A percentile compares a stretch with the other conserved stretches of the same genome.
Evolutionary conservation across 2,329 filamentous ascomycete species (phyloP).

Genomic region (Alternaria triticimaculans): DNA sequence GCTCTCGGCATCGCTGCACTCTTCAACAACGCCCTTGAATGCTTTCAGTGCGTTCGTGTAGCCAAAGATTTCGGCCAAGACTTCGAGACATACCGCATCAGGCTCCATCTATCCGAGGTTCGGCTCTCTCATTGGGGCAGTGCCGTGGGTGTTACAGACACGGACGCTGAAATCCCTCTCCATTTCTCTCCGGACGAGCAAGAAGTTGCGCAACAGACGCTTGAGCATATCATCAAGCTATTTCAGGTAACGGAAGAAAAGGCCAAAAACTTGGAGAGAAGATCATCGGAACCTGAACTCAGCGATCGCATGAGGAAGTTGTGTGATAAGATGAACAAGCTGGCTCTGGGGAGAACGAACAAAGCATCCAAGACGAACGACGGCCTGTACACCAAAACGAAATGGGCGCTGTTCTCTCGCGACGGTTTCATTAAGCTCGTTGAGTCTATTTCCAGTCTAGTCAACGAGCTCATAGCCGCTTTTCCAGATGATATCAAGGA

Average conservation of each 20-base stretch:
- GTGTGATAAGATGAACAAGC: neutral
- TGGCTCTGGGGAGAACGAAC: neutral
- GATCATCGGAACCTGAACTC: neutral
- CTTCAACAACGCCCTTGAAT: conserved; percentile 31
- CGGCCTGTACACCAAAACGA: neutral
- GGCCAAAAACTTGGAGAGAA: neutral
- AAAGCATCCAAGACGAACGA: neutral
- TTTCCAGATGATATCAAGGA: neutral
- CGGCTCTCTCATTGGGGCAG: neutral
- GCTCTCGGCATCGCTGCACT: conserved; percentile 25
- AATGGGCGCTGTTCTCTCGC: neutral
- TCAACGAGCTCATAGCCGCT: neutral
- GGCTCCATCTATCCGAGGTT: neutral
- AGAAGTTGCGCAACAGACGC: neutral
- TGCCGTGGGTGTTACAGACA: neutral
- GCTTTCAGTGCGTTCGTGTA: conserved; percentile 30
- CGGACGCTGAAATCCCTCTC: neutral
- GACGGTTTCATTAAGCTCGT: neutral
- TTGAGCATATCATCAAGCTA: neutral
- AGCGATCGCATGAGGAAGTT: neutral
- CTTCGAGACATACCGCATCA: conserved; percentile 16
- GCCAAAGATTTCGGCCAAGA: conserved; percentile 23
- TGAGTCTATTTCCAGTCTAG: neutral
- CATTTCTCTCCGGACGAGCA: neutral
- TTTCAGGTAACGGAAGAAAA: neutral